These are phyloP conservation scores for Penicillium silybi DNA, from an alignment of 495 filamentous ascomycete genomes.

Conservation along the genomic window DNA sequence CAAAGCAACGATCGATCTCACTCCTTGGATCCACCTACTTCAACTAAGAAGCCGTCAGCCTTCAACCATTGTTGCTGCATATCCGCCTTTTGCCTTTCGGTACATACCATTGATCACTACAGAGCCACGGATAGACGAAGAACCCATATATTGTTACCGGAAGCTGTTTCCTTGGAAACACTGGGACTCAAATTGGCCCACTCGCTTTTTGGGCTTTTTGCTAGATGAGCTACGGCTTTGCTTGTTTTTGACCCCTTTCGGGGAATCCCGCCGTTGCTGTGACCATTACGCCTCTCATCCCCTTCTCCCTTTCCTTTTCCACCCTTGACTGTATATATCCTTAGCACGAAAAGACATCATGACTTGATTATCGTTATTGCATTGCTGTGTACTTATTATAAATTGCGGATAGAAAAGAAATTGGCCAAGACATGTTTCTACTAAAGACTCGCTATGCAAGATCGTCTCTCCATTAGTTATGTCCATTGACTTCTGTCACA, in stretches of 20 bases:
- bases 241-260: neutral
- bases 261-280: neutral
- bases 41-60: neutral
- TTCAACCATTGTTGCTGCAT: constrained; percentile 1
- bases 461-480: neutral
- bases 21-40: neutral
- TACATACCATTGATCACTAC: constrained; percentile 9
- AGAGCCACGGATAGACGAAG: constrained; percentile 5
- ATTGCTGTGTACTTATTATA: neutral
- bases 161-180: neutral
- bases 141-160: neutral
- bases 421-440: neutral
- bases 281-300: neutral
- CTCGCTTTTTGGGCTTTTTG: neutral
- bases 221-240: neutral
- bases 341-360: constrained; percentile 19
- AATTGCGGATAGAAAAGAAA: neutral
- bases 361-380: constrained; percentile 3
- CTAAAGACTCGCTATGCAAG: neutral
- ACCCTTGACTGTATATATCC: constrained; percentile 17
- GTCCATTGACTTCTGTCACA: neutral
- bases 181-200: neutral
- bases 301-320: neutral
- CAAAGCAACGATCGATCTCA: neutral
- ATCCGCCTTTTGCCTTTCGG: neutral